These are phyloP conservation scores for Chenopodium quinoa DNA, from an alignment of 148 eudicot species.

Conservation along the genomic window DNA sequence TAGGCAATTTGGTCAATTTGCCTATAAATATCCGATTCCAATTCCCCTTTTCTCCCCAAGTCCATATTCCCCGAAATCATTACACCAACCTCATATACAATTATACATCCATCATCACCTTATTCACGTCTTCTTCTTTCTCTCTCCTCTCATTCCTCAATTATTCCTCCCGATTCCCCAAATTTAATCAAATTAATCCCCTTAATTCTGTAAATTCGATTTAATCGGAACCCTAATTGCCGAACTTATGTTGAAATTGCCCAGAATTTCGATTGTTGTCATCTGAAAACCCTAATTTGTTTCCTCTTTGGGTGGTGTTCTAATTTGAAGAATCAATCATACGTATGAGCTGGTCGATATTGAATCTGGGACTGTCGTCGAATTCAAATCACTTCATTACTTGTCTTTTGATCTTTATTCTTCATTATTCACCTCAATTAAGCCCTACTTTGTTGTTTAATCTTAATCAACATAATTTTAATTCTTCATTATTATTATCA, in stretches of 20 bases:
- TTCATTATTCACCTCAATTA: constrained; percentile 58
- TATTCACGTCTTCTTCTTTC: neutral
- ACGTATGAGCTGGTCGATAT: constrained; percentile 82
- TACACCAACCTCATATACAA: neutral
- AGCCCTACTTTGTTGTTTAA: constrained; percentile 37
- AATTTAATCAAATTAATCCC: neutral
- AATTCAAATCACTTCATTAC: constrained; percentile 78
- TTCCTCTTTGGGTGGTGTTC: neutral
- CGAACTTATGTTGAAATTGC: no score
- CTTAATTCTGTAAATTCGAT: neutral
- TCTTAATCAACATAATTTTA: constrained; percentile 28
- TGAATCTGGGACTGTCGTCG: constrained; percentile 56
- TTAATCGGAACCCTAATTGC: neutral
- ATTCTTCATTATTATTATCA: constrained; percentile 13
- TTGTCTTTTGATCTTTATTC: constrained; percentile 51
- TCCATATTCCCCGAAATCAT: neutral
- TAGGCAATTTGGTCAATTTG: neutral
- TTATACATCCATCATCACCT: neutral
- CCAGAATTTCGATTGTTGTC: neutral
- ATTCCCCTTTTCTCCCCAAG: neutral
- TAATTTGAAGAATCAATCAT: constrained; percentile 20
- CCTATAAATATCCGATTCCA: neutral
- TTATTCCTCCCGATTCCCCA: neutral
- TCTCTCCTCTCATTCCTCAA: neutral
- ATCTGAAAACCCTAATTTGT: neutral